Evolutionary conservation across 805 yeast genomes (phyloP).

Genomic region (Wickerhamomyces mucosus): DNA sequence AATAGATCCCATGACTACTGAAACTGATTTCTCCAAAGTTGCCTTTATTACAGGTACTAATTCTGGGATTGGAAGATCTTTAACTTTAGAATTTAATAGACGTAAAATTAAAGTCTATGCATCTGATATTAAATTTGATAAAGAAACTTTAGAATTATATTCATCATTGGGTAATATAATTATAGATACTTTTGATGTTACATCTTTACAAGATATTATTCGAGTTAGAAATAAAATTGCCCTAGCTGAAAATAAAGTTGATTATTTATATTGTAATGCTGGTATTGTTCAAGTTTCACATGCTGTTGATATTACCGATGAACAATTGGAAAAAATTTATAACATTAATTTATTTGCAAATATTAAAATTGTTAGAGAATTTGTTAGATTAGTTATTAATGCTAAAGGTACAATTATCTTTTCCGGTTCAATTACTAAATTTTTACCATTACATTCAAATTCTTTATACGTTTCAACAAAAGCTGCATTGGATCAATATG

Average conservation of each 20-base stretch:
- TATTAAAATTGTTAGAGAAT: slow-evolving; percentile 28
- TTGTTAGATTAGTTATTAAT: slow-evolving; percentile 24
- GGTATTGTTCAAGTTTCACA: slow-evolving; percentile 24
- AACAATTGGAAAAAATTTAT: slow-evolving; percentile 12
- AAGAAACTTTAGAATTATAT: slow-evolving; percentile 20
- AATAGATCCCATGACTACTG: neutral
- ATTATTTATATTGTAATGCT: slow-evolving; percentile 34
- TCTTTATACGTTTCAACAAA: slow-evolving; percentile 30
- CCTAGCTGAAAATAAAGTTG: slow-evolving; percentile 23
- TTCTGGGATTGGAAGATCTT: slow-evolving; percentile 46
- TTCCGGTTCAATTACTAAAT: slow-evolving; percentile 30
- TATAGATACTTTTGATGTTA: slow-evolving; percentile 25
- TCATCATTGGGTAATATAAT: slow-evolving; percentile 1
- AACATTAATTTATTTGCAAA: slow-evolving; percentile 32
- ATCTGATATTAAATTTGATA: slow-evolving; percentile 23
- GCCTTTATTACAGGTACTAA: slow-evolving; percentile 57
- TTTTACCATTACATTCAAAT: slow-evolving; percentile 29
- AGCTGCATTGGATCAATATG: slow-evolving; percentile 35
- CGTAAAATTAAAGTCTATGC: slow-evolving; percentile 32
- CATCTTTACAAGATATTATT: slow-evolving; percentile 21
- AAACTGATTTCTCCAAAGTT: slow-evolving; percentile 18
- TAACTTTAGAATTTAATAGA: slow-evolving; percentile 35
- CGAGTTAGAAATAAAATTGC: slow-evolving; percentile 17
- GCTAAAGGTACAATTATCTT: slow-evolving; percentile 31
- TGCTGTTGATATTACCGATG: slow-evolving; percentile 26